Evolutionary conservation across 2,329 filamentous ascomycete species (phyloP), one percentile per base, ranked within the genome.

Genomic region (Trichoderma asperellum): DNA sequence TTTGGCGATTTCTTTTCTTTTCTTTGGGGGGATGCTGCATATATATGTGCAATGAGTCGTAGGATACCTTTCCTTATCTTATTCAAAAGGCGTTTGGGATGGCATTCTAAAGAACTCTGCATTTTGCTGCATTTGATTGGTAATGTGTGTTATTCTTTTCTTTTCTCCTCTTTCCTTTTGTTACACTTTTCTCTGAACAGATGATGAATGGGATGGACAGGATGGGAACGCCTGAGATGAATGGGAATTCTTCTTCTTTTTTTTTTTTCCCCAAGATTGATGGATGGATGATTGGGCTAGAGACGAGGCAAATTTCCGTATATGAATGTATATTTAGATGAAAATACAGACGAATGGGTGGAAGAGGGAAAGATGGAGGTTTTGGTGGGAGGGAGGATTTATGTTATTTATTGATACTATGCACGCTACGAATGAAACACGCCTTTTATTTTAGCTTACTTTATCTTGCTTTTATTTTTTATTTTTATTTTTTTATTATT

Each of bases 251-350:
- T 49, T 49, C 11, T 49, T 5, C n/a, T 47, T 6, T 24, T 49
- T 7, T 16, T 11, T 18, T 24, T 49, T 7, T 16, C 6, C 12
- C 58, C 40, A 53, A 34, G 60, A 66, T 62, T 59, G 8, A n/a
- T 59, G 55, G 57, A 70, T 68, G 63, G 70, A 72, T 71, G 73
- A 71, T 72, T 72, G 73, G 67, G 70, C 68, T 77, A 75, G 75
- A 76, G 68, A 73, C 70, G 73, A 71, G 21, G 71, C 68, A 70
- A 74, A n/a, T 43, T 59, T 70, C 70, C 68, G 74, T 75, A 70
- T 68, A 74, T 72, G 72, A 75, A 72, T 74, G 72, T 74, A 75
- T 60, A 69, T 71, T 71, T 35, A 59, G 29, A 72, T 24, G 57
- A 62, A 52, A 64, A 32, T 43, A 37, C 35, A 24, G 47, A 29